Percentiles rank a stretch among this genome's conserved stretches.
Evolutionary conservation across 441 rosid species (phyloP).

Genomic region (Breynia disticha): DNA sequence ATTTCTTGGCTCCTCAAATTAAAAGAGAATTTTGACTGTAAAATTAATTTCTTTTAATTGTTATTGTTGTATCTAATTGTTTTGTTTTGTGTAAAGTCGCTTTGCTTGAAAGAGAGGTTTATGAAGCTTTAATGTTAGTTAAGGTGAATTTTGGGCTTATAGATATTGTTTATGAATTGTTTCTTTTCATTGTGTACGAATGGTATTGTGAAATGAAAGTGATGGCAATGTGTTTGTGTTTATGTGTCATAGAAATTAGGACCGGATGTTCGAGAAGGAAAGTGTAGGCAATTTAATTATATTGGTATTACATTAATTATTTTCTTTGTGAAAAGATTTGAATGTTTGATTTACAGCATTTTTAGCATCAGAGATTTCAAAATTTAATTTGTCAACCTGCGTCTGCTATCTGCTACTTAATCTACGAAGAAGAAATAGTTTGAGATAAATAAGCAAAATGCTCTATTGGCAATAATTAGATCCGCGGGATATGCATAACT

Average conservation of each 20-base stretch:
- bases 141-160: too few relatives aligned
- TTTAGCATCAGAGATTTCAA: too few relatives aligned
- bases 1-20: constrained; percentile 58
- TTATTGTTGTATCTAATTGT: not conserved
- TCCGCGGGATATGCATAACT: too few relatives aligned
- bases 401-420: too few relatives aligned
- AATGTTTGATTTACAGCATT: too few relatives aligned
- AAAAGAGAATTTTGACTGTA: constrained; percentile 58
- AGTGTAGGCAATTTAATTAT: constrained; percentile 67
- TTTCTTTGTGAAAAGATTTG: not conserved
- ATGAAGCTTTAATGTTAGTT: constrained; percentile 65
- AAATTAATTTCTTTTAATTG: not conserved
- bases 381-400: too few relatives aligned
- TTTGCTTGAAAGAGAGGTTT: constrained; percentile 53
- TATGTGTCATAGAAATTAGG: constrained; percentile 66
- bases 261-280: constrained; percentile 70
- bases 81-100: constrained; percentile 37
- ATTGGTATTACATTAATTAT: constrained; percentile 40
- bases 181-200: not conserved
- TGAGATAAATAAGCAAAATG: too few relatives aligned
- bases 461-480: too few relatives aligned
- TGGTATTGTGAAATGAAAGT: not conserved
- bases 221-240: constrained; percentile 50
- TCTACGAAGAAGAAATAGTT: too few relatives aligned
- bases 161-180: not conserved